Evolutionary conservation across 345 rosid genomes (phyloP).

Genomic region (Conringia planisiliqua): DNA sequence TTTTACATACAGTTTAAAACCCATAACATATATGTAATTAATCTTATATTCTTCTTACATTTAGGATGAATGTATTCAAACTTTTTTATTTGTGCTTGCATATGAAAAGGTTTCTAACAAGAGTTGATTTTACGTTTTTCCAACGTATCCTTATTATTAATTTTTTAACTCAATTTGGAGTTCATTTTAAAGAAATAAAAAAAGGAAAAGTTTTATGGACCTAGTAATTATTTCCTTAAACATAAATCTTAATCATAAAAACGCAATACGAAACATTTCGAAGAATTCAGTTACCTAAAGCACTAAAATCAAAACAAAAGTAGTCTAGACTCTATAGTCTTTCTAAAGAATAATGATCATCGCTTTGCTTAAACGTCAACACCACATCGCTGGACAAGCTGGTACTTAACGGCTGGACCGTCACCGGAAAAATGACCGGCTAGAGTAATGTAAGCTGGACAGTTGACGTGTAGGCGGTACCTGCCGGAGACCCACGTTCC

Average conservation of each 20-base stretch:
- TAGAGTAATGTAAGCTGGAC: constrained; percentile 54
- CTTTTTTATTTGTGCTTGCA: neutral
- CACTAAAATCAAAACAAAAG: constrained; percentile 10
- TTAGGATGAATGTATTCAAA: neutral
- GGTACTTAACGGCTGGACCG: constrained; percentile 61
- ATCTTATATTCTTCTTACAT: neutral
- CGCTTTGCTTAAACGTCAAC: constrained; percentile 54
- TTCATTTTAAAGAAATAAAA: neutral
- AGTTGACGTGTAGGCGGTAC: constrained; percentile 59
- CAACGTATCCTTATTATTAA: neutral
- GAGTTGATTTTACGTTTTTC: neutral
- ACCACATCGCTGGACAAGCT: constrained; percentile 52
- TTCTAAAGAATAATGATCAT: neutral
- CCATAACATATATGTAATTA: neutral
- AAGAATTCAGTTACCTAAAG: neutral
- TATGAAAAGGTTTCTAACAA: neutral
- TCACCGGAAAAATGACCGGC: constrained; percentile 46
- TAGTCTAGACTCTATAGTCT: constrained; percentile 5
- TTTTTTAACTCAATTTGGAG: neutral
- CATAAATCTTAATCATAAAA: neutral
- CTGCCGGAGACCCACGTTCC: constrained; percentile 53
- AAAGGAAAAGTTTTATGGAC: neutral
- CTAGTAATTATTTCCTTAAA: constrained; percentile 1
- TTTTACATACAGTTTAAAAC: neutral
- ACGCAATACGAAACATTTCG: neutral